Percentiles rank a stretch among this genome's conserved stretches.
phyloP scores from a whole-genome alignment of 768 basidiomycete genomes.

The Antrodiella citrinella region DNA sequence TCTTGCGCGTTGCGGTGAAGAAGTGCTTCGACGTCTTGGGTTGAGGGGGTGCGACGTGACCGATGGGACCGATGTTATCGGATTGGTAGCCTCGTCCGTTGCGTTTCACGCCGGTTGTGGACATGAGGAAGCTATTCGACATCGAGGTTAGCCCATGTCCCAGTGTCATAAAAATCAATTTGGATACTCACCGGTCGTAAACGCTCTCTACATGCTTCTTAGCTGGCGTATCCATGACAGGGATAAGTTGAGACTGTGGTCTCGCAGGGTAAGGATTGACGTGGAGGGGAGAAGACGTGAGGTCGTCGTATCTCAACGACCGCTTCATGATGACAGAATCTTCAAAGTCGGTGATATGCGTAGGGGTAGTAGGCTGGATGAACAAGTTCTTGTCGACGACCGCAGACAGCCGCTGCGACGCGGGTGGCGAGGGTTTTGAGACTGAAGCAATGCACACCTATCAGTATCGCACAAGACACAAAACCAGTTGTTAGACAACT shows the following conservation, averaged over 20 bases:
- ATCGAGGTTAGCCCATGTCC: neutral
- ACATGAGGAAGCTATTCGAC: constrained; percentile 52
- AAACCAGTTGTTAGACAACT: constrained; percentile 22
- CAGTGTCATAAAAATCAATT: neutral
- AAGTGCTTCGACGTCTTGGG: constrained; percentile 31
- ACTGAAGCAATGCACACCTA: constrained; percentile 12
- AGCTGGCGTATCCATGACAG: constrained; percentile 39
- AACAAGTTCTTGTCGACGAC: constrained; percentile 65
- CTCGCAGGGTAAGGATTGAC: constrained; percentile 60
- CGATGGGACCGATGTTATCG: constrained; percentile 41
- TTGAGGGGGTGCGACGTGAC: constrained; percentile 22
- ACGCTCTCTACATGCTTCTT: constrained; percentile 60
- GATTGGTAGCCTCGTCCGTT: constrained; percentile 79
- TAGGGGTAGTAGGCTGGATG: constrained; percentile 36
- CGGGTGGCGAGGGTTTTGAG: constrained; percentile 19
- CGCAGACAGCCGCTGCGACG: constrained; percentile 52
- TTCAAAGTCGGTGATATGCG: neutral
- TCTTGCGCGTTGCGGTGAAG: constrained; percentile 38
- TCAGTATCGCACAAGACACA: no score
- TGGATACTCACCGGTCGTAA: constrained; percentile 47
- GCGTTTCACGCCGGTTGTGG: constrained; percentile 72
- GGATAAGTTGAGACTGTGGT: constrained; percentile 26
- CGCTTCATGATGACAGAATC: constrained; percentile 7
- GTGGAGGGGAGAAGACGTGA: constrained; percentile 52
- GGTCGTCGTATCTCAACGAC: constrained; percentile 34